Evolutionary conservation across 495 filamentous ascomycete species (phyloP), one percentile per base, ranked within the genome.

Genomic region (Astrothelium macrocarpum): DNA sequence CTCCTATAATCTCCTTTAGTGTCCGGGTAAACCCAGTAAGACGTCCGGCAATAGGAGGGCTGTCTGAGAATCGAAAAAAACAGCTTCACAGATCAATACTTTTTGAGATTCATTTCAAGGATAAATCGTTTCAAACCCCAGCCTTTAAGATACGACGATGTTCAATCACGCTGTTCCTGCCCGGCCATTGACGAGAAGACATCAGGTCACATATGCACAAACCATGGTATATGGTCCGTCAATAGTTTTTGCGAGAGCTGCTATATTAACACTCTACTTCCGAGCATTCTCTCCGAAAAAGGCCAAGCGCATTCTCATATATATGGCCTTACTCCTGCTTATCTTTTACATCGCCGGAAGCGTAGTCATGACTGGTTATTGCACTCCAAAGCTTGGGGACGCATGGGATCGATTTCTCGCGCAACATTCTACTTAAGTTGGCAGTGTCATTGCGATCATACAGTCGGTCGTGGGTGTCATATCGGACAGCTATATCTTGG

Each of bases 261-360:
- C 45, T n/a, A 49, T 49, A 49, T 49, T 49, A 20, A 20, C 45
- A 16, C 45, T 49, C n/a, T 49, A 49, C n/a, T 49, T 49, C 45
- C 45, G 45, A 20, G 18, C 23, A 20, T 49, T 49, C 45, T 49
- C 45, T 49, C 45, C 45, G 45, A 49, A 49, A 49, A 49, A 49
- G 45, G 23, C 45, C 45, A 49, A 18, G 23, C 45, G 45, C 5
- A n/a, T 49, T 12, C 45, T 49, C n/a, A 49, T 49, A 49, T 20
- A 49, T 5, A 20, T 49, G 16, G 18, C 5, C 16, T 12, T 49
- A 20, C 16, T 49, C 16, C n/a, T 49, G 1, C 45, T 49, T 5
- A 12, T 49, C n/a, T 12, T 49, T 12, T 49, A 20, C n/a, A 49
- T 49, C n/a, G n/a, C 45, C 45, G 18, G 45, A 16, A 5, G 16